phyloP scores from a whole-genome alignment of 2,329 filamentous ascomycete genomes.

The Exophiala spinifera region DNA sequence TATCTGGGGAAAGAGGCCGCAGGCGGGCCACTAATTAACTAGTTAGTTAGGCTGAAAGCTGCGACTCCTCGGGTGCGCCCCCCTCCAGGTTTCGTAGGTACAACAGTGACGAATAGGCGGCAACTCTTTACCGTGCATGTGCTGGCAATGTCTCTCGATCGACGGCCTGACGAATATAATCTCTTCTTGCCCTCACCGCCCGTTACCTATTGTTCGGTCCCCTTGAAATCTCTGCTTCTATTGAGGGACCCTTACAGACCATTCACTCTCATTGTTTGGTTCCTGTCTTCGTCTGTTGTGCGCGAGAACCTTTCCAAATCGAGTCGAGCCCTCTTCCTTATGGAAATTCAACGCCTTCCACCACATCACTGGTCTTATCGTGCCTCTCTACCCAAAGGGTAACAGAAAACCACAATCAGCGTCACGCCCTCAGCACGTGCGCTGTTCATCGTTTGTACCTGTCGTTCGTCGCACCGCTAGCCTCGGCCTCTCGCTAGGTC shows the following conservation, averaged over 20 bases:
- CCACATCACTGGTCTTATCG: constrained; percentile 19
- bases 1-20: not conserved
- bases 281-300: not conserved
- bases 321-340: constrained; percentile 9
- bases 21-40: too few species aligned
- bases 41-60: too few species aligned
- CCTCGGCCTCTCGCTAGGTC: too few species aligned
- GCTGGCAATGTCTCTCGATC: too few species aligned
- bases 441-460: too few species aligned
- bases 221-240: not conserved
- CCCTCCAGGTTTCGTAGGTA: not conserved
- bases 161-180: not conserved
- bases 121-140: constrained; percentile 3
- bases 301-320: not conserved
- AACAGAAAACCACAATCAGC: constrained; percentile 5
- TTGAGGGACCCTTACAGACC: not conserved
- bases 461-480: too few species aligned
- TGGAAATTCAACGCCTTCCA: constrained; percentile 24
- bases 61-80: not conserved
- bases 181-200: not conserved
- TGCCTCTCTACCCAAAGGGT: constrained; percentile 25
- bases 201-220: not conserved
- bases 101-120: not conserved
- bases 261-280: not conserved
- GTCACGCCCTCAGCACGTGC: not conserved